Base-by-base conservation (phyloP, 495 filamentous ascomycete genomes). In the Haplographium delicatum region DNA sequence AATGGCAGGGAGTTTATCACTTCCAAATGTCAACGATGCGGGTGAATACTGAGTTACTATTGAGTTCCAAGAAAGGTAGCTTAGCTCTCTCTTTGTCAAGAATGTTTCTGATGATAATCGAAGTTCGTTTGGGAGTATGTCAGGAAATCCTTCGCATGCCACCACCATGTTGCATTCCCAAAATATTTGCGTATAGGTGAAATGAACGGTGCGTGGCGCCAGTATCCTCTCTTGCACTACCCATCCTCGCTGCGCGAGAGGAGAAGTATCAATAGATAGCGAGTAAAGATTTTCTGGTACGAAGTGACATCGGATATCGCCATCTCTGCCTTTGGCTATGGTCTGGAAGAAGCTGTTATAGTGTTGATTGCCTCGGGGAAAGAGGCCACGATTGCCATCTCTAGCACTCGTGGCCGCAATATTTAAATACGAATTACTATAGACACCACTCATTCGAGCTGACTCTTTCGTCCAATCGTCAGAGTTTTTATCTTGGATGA, bases 401-500 rank as follows among this genome's bases (percentile, higher is more conserved):
- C 15, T 18, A 13, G 42, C 15, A 18, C 18, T n/a, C 15, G 42
- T 27, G 22, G 59, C 64, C 15, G 53, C 45, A 25, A 67, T 58
- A 18, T 59, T 61, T 16, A 63, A 15, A 34, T 41, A 40, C 15
- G 61, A 48, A 31, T 58, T 57, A 15, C 25, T 23, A 44, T 64
- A 64, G 6, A 62, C 57, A 22, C 50, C 33, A 26, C 26, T 35
- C 63, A 67, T 67, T 22, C 50, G 45, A 5, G 50, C 39, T 11
- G 61, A 53, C 39, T 65, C 50, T 8, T 25, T 30, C 15, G 34
- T 38, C 49, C 58, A 64, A 33, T 64, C 63, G 23, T 59, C 42
- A 5, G 33, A 33, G 35, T 38, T 19, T 27, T 61, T 41, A 56
- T 64, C 63, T 54, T 63, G 64, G n/a, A 66, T 34, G 33, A 65